These are phyloP conservation scores for Colletotrichum aenigma DNA, from an alignment of 2,329 filamentous ascomycete genomes.

Conservation along the genomic window DNA sequence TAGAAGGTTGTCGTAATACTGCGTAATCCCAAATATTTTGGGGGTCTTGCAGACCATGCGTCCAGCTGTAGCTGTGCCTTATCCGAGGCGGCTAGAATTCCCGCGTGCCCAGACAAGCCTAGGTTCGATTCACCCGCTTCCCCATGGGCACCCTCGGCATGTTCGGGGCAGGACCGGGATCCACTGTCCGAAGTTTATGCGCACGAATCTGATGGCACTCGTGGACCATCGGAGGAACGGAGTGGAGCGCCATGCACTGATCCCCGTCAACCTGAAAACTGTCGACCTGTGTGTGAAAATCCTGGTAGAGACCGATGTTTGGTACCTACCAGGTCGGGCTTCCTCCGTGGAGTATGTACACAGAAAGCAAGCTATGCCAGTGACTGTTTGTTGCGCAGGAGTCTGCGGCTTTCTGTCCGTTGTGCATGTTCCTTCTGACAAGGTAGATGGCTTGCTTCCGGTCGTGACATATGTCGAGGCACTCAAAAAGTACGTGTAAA, in stretches of 20 bases:
- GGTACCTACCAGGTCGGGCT: neutral
- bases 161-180: conserved; percentile 9
- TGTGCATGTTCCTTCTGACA: neutral
- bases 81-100: neutral
- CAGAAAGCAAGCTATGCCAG: neutral
- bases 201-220: conserved; percentile 3
- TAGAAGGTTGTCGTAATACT: neutral
- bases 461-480: neutral
- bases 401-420: neutral
- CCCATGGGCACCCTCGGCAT: neutral
- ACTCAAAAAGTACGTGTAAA: neutral
- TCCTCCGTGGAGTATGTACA: neutral
- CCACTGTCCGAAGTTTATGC: conserved; percentile 18
- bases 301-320: neutral
- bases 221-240: neutral
- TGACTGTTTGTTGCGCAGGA: neutral
- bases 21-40: neutral
- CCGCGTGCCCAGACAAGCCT: neutral
- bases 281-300: neutral
- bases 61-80: neutral
- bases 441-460: neutral
- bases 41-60: neutral
- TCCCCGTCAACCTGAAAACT: neutral
- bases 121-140: neutral
- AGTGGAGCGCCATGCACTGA: neutral